Percentiles rank a stretch among this genome's conserved stretches.
Evolutionary conservation across 495 filamentous ascomycete species (phyloP).

Genomic region (Neurospora discreta): DNA sequence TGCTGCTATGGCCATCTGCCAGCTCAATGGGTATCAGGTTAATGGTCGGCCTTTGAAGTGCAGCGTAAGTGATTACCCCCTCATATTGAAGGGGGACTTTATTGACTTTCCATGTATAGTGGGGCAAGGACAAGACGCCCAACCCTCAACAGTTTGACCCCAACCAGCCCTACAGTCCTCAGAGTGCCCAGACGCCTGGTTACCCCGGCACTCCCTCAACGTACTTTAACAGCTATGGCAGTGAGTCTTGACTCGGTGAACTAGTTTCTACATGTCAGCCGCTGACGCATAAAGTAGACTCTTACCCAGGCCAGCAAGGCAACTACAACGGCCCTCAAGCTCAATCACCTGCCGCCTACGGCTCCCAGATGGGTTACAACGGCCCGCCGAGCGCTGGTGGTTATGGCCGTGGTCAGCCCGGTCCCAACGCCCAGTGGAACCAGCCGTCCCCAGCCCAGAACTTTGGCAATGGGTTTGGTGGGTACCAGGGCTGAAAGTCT

Average conservation of each 20-base stretch:
- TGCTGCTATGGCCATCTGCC: slow-evolving; percentile 96
- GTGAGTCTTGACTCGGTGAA: slow-evolving; percentile 38
- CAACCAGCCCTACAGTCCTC: slow-evolving; percentile 63
- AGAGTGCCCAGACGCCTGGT: slow-evolving; percentile 42
- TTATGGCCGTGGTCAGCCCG: slow-evolving; percentile 71
- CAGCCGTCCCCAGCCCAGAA: slow-evolving; percentile 46
- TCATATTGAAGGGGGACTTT: neutral
- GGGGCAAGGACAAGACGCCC: slow-evolving; percentile 97
- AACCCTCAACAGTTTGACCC: slow-evolving; percentile 67
- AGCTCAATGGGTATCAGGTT: slow-evolving; percentile 92
- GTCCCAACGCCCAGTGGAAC: slow-evolving; percentile 64
- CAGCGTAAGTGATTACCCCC: slow-evolving; percentile 49
- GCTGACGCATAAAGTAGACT: slow-evolving; percentile 20
- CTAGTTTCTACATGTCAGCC: slow-evolving; percentile 9
- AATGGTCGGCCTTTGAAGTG: slow-evolving; percentile 97
- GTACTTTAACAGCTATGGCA: slow-evolving; percentile 90
- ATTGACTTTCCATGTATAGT: slow-evolving; percentile 44
- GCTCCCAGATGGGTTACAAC: slow-evolving; percentile 49
- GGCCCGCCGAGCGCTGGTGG: slow-evolving; percentile 65
- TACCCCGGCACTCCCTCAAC: slow-evolving; percentile 65
- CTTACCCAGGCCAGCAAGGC: slow-evolving; percentile 42
- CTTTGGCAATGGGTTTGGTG: slow-evolving; percentile 49
- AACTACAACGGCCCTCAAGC: slow-evolving; percentile 42
- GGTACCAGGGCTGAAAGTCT: slow-evolving; percentile 42
- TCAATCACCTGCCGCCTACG: slow-evolving; percentile 49